Evolutionary conservation across 352 stramenopile species (phyloP).

Genomic region (Phytophthora sp.): DNA sequence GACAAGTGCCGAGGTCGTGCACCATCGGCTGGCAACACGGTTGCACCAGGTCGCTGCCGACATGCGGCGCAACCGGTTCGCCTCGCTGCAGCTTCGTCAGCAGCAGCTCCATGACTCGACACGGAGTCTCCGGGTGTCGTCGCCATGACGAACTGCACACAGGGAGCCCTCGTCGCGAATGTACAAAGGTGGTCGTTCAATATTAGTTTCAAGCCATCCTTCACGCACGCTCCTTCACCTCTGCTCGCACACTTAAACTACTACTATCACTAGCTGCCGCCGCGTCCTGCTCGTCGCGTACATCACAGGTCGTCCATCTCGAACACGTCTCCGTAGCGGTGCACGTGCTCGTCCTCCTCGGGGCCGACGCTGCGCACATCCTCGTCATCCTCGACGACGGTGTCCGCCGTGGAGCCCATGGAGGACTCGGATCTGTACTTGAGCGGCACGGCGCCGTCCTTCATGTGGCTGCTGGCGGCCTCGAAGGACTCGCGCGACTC

Average conservation of each 20-base stretch:
- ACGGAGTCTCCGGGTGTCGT: not conserved
- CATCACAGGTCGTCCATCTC: constrained; percentile 64
- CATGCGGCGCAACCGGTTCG: constrained; percentile 41
- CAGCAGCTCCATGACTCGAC: constrained; percentile 30
- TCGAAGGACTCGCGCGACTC: constrained; percentile 73
- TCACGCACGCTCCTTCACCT: constrained; percentile 6
- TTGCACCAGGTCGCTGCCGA: constrained; percentile 33
- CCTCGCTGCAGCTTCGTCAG: constrained; percentile 30
- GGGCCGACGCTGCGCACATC: constrained; percentile 21
- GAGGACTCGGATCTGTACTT: constrained; percentile 40
- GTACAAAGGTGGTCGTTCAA: constrained; percentile 9
- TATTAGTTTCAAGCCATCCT: constrained; percentile 16
- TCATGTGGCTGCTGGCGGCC: constrained; percentile 10
- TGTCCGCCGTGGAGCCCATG: constrained; percentile 40
- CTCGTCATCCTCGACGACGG: constrained; percentile 41
- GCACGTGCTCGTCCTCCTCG: constrained; percentile 37
- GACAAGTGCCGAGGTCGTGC: constrained; percentile 20
- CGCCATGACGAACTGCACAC: not conserved
- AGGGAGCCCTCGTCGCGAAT: not conserved
- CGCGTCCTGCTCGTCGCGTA: not conserved
- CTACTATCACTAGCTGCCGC: constrained; percentile 8
- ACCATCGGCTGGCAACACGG: constrained; percentile 34
- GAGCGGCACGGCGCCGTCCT: constrained; percentile 6
- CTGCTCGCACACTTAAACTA: constrained; percentile 11
- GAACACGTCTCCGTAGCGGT: constrained; percentile 54